phyloP scores from a whole-genome alignment of 495 filamentous ascomycete species.

The Neurospora tetraspora region DNA sequence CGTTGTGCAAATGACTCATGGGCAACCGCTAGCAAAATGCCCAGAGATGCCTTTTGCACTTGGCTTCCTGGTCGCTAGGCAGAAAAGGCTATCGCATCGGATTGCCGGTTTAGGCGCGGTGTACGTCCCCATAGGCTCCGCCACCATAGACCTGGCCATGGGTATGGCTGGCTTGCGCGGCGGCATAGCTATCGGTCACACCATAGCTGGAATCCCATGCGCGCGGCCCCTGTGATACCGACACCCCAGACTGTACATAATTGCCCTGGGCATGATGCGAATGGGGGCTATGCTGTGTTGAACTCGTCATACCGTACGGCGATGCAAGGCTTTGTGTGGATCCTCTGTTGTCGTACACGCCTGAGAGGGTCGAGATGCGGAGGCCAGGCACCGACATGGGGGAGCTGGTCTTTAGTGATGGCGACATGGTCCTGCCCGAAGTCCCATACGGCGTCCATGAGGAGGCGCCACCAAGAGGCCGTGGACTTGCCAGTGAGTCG shows the following conservation, averaged over 20 bases:
- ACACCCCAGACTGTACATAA: conserved; percentile 17
- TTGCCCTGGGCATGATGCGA: conserved; percentile 20
- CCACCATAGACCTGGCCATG: conserved; percentile 31
- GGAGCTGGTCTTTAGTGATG: conserved; percentile 24
- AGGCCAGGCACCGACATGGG: conserved; percentile 13
- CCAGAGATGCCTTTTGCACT: not conserved
- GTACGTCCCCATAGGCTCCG: conserved; percentile 29
- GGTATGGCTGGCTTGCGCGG: conserved; percentile 21
- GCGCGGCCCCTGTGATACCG: conserved; percentile 12
- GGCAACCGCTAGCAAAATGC: not conserved
- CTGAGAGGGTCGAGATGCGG: conserved; percentile 18
- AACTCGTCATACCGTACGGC: conserved; percentile 16
- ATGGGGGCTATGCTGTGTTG: conserved; percentile 21
- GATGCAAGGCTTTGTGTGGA: conserved; percentile 17
- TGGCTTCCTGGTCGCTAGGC: not conserved
- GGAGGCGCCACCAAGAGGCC: conserved; percentile 27
- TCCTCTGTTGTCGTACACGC: conserved; percentile 22
- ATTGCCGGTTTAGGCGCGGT: conserved; percentile 25
- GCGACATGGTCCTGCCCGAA: conserved; percentile 26
- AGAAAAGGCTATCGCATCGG: not conserved
- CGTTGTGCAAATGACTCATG: not conserved
- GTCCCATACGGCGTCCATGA: conserved; percentile 27
- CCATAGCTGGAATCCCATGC: conserved; percentile 29
- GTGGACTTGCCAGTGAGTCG: conserved; percentile 32
- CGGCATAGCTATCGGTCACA: conserved; percentile 24